Conservation (phyloP, 768 basidiomycete genomes). For the Podaxis mareebaensis region DNA sequence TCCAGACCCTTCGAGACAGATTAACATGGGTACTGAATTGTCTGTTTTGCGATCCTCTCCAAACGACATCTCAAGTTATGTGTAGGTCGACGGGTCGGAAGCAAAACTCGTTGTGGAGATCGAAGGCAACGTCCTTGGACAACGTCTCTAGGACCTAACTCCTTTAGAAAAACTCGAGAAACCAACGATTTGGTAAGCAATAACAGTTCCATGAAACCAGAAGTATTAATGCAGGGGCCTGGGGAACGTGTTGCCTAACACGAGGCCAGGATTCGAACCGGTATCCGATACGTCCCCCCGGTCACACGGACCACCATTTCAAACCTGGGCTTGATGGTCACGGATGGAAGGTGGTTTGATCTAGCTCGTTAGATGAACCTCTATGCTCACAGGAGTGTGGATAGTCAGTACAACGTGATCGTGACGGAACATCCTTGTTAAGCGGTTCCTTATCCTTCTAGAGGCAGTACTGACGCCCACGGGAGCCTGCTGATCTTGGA, state of each 20-base stretch:
- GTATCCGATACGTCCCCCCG: slow-evolving; percentile 3
- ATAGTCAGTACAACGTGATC: slow-evolving; percentile 4
- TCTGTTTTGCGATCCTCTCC: not conserved
- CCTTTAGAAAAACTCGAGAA: not conserved
- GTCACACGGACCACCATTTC: slow-evolving; percentile 8
- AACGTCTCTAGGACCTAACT: not conserved
- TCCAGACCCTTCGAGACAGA: not conserved
- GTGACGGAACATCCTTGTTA: slow-evolving; percentile 16
- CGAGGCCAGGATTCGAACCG: slow-evolving; percentile 5
- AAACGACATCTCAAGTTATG: not conserved
- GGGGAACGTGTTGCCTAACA: slow-evolving; percentile 2
- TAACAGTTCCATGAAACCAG: not conserved
- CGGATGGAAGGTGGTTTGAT: slow-evolving; percentile 27
- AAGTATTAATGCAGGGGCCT: not conserved
- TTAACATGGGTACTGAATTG: not conserved
- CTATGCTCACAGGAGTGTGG: not conserved
- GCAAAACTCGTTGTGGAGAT: not conserved
- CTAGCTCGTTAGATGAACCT: slow-evolving; percentile 21
- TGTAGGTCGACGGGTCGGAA: not conserved
- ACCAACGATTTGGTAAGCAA: slow-evolving; percentile 9
- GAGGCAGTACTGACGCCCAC: not conserved
- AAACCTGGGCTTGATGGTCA: slow-evolving; percentile 3
- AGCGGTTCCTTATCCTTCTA: not conserved
- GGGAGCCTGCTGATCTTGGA: not conserved
- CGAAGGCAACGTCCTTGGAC: not conserved